Conservation (phyloP, 257 asterid species). For the Phtheirospermum japonicum region DNA sequence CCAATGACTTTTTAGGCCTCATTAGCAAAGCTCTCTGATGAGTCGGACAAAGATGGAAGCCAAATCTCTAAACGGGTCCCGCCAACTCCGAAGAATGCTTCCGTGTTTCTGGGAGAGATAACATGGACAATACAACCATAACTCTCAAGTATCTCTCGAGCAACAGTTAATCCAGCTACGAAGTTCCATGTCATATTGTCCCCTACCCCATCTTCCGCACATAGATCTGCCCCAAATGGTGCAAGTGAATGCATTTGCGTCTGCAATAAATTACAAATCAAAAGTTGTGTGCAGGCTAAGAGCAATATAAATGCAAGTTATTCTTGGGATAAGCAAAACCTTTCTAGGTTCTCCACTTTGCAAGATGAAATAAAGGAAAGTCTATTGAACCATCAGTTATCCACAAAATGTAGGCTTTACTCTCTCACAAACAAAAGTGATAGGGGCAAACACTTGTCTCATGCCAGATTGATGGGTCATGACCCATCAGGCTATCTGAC, state of each 20-base stretch:
- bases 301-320: neutral
- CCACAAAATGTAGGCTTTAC: neutral
- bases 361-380: neutral
- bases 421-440: neutral
- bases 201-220: slow-evolving; percentile 51
- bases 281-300: neutral
- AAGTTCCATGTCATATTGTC: slow-evolving; percentile 96
- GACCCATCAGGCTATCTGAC: too few species aligned
- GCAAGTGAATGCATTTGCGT: slow-evolving; percentile 88
- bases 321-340: neutral
- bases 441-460: too few species aligned
- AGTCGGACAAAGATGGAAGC: slow-evolving; percentile 59
- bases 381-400: neutral
- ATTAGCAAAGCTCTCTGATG: slow-evolving; percentile 33
- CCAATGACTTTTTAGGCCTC: slow-evolving; percentile 27
- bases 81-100: slow-evolving; percentile 53
- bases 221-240: slow-evolving; percentile 79
- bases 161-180: slow-evolving; percentile 85
- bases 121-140: slow-evolving; percentile 85
- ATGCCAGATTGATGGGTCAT: too few species aligned
- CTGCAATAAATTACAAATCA: slow-evolving; percentile 37
- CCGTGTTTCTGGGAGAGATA: slow-evolving; percentile 65
- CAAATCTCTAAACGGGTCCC: slow-evolving; percentile 91
- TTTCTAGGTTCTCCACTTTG: neutral
- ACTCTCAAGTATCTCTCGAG: slow-evolving; percentile 87